Conservation (phyloP, 441 rosid species). For the Breynia disticha region DNA sequence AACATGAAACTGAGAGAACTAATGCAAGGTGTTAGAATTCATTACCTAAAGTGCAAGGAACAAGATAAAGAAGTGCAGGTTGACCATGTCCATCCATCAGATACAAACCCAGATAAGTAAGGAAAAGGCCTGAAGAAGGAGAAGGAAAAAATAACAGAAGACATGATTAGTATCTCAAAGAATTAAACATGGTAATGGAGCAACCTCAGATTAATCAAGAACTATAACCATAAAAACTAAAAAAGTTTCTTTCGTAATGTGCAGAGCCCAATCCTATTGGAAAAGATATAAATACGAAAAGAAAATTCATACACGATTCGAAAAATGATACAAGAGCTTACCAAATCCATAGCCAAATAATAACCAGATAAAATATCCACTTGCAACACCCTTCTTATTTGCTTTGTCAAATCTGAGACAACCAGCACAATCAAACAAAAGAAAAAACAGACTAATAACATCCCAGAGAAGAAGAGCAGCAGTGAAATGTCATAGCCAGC, state of each 20-base stretch:
- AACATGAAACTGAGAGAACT: not conserved
- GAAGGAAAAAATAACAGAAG: too few relatives aligned
- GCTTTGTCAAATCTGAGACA: constrained; percentile 55
- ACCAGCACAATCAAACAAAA: constrained; percentile 5
- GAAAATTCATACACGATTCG: too few relatives aligned
- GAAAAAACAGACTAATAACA: not conserved
- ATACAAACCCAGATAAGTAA: constrained; percentile 80
- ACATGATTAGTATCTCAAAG: constrained; percentile 2
- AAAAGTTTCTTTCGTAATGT: too few relatives aligned
- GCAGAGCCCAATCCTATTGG: too few relatives aligned
- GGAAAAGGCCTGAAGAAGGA: constrained; percentile 63
- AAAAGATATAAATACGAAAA: too few relatives aligned
- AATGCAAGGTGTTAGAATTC: not conserved
- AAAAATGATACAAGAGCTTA: constrained; percentile 26
- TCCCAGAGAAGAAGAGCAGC: not conserved
- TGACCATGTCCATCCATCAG: constrained; percentile 93
- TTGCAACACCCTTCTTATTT: constrained; percentile 29
- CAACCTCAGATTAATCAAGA: too few relatives aligned
- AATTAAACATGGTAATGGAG: not conserved
- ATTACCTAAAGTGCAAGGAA: constrained; percentile 96
- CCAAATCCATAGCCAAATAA: constrained; percentile 64
- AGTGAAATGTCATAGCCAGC: too few relatives aligned
- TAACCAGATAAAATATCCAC: constrained; percentile 64
- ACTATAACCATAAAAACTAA: too few relatives aligned
- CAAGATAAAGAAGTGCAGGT: constrained; percentile 96